Conservation (phyloP, 306 rosid species). For the Ziziphus jujuba region DNA sequence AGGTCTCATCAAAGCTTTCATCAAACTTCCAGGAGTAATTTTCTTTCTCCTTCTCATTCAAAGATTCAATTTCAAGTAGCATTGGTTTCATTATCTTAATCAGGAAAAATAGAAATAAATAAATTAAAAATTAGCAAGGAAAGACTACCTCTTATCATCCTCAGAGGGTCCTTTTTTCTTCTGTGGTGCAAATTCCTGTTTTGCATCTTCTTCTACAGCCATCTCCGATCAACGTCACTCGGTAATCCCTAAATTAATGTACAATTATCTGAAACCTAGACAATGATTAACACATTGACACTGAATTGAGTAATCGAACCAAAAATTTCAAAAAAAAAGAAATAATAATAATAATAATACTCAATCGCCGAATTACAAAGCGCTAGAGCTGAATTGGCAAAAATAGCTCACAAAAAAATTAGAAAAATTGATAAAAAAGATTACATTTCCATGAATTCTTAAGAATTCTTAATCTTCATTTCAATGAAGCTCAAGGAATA, state of each 20-base stretch:
- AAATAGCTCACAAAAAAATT: too few relatives aligned
- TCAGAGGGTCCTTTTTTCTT: slow-evolving; percentile 75
- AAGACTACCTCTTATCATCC: slow-evolving; percentile 83
- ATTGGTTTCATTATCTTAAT: not conserved
- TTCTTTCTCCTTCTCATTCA: slow-evolving; percentile 61
- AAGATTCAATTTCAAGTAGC: slow-evolving; percentile 19
- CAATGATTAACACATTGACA: not conserved
- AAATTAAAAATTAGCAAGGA: not conserved
- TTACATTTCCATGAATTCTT: too few relatives aligned
- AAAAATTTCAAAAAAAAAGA: too few relatives aligned
- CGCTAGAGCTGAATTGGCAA: too few relatives aligned
- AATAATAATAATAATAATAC: too few relatives aligned
- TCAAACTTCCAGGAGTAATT: slow-evolving; percentile 81
- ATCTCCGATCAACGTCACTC: slow-evolving; percentile 28
- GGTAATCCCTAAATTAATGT: not conserved
- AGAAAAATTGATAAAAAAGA: too few relatives aligned
- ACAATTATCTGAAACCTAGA: slow-evolving; percentile 10
- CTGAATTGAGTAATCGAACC: too few relatives aligned
- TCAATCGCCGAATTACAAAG: too few relatives aligned
- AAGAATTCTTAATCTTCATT: too few relatives aligned
- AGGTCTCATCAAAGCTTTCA: slow-evolving; percentile 88
- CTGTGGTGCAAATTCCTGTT: slow-evolving; percentile 43
- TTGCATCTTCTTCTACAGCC: slow-evolving; percentile 45
- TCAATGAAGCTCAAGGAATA: too few relatives aligned
- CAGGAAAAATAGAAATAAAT: not conserved